These are phyloP conservation scores for Sisymbrium altissimum DNA, from an alignment of 345 rosid genomes.

Conservation along the genomic window DNA sequence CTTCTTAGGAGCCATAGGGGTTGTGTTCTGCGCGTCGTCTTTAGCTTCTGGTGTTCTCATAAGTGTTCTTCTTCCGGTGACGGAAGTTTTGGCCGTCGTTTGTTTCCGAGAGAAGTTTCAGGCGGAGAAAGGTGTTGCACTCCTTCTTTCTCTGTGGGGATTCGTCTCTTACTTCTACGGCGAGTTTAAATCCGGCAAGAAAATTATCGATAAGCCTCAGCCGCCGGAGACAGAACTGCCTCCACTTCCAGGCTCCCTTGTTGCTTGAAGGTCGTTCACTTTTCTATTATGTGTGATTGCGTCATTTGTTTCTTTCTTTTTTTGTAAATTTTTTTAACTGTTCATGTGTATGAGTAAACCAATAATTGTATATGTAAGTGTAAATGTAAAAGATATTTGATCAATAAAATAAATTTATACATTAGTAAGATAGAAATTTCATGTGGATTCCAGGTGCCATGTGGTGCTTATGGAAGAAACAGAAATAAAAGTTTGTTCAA, in stretches of 20 bases:
- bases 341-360: not conserved
- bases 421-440: not conserved
- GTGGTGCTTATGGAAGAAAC: too few relatives aligned
- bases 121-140: slow-evolving; percentile 65
- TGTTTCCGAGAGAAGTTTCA: slow-evolving; percentile 62
- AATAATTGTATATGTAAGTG: not conserved
- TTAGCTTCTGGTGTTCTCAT: slow-evolving; percentile 52
- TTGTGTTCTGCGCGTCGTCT: slow-evolving; percentile 56
- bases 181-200: slow-evolving; percentile 43
- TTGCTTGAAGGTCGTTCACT: not conserved
- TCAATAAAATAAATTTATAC: not conserved
- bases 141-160: slow-evolving; percentile 69
- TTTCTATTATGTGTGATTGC: not conserved
- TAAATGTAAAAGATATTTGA: not conserved
- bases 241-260: slow-evolving; percentile 4
- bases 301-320: not conserved
- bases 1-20: slow-evolving; percentile 57
- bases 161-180: slow-evolving; percentile 76
- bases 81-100: slow-evolving; percentile 61
- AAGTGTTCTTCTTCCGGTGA: slow-evolving; percentile 51
- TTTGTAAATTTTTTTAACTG: too few relatives aligned
- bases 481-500: too few relatives aligned
- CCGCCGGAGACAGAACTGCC: slow-evolving; percentile 28
- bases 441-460: too few relatives aligned
- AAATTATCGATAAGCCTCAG: not conserved